Conservation (phyloP, 192 early-diverging fungal species). For the Rhizophlyctis rosea region DNA sequence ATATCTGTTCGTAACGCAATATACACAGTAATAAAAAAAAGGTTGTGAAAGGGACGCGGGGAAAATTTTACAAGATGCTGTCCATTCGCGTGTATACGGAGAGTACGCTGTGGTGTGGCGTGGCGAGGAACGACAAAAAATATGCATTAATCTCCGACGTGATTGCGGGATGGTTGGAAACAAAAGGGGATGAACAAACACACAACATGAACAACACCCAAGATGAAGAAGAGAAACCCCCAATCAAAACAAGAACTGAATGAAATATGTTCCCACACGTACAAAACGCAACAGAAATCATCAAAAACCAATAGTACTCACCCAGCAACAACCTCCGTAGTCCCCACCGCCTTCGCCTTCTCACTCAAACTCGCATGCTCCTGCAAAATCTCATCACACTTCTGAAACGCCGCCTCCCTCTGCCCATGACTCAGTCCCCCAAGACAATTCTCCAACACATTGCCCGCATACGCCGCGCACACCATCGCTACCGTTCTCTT, state of each 20-base stretch:
- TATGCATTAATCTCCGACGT: not conserved
- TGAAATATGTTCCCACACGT: too few relatives aligned
- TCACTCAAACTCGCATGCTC: constrained; percentile 70
- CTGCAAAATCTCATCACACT: constrained; percentile 87
- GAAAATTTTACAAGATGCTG: constrained; percentile 63
- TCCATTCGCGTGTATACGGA: constrained; percentile 89
- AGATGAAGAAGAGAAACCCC: too few relatives aligned
- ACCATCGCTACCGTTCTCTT: constrained; percentile 82
- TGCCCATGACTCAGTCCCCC: constrained; percentile 77
- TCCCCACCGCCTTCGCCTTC: constrained; percentile 42
- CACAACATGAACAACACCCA: too few relatives aligned
- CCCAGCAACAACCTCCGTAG: constrained; percentile 60
- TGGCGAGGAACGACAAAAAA: not conserved
- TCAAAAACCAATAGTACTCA: constrained; percentile 1
- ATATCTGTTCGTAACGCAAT: too few relatives aligned
- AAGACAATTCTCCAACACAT: constrained; percentile 95
- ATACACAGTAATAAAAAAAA: not conserved
- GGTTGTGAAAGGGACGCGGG: not conserved
- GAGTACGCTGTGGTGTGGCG: constrained; percentile 52
- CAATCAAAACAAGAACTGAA: too few relatives aligned
- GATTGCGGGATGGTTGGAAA: not conserved
- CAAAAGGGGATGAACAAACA: not conserved
- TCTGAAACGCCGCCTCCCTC: constrained; percentile 80
- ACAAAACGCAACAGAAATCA: too few relatives aligned
- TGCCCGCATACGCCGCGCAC: constrained; percentile 93